Base-by-base conservation (phyloP, 2,329 filamentous ascomycete species). In the Mycosphaerella sp. region DNA sequence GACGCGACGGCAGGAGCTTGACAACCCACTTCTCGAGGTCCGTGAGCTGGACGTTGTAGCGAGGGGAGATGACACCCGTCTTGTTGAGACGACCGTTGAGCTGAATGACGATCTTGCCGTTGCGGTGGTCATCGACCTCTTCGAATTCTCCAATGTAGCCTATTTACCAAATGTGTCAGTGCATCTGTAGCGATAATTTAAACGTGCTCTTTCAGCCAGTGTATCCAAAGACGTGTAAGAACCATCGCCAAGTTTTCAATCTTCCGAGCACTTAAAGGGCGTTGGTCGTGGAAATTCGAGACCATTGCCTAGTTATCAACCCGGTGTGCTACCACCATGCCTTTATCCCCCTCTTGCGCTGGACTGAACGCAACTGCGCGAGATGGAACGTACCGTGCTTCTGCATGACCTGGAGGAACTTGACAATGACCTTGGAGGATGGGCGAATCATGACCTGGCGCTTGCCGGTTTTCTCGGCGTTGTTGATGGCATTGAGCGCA, bases 181-280 rank as follows among this genome's bases (percentile, higher is more conserved):
- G 44, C 66, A 80, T 25, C 21, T 97, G 89, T 97, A 79, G 86
- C 89, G 83, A 84, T 79, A 80, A 84, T 85, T 84, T 94, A 95
- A 95, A 96, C 85, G 85, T 87, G 81, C 79, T 77, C 86, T 84
- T 77, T 89, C 86, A 93, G 72, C 70, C 70, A 73, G 77, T 47
- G 13, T 48, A 60, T 87, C 82, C 79, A 85, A 85, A 83, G 89
- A 94, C 86, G 86, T 95, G 89, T 95, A 95, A 96, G 89, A 48
- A 91, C 86, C 85, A 82, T 85, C 85, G 85, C 82, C 73, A 73
- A 73, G 62, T 62, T 65, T 60, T 87, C 77, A 73, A 93, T 98
- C 76, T 98, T 87, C 94, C 93, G 91, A 89, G 83, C 84, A 94
- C 84, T 97, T 97, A 98, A 97, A 98, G 89, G 90, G 89, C 91